Conservation (phyloP, 2,329 filamentous ascomycete genomes). For the Coccinonectria pachysandricola region DNA sequence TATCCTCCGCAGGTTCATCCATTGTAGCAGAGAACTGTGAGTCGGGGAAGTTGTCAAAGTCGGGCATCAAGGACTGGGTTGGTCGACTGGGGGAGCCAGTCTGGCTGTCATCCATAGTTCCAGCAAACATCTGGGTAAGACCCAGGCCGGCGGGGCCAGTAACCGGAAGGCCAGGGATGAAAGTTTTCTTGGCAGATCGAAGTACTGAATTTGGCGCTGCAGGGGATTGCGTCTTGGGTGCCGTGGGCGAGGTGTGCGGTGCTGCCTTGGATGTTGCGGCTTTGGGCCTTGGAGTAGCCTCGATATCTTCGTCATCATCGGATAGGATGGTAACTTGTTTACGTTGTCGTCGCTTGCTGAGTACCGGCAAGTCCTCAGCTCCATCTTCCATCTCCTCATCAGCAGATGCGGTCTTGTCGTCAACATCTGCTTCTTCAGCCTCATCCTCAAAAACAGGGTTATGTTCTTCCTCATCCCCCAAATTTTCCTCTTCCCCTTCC, state of each 20-base stretch:
- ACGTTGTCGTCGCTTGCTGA: conserved; percentile 36
- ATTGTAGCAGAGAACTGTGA: conserved; percentile 51
- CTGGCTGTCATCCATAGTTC: conserved; percentile 67
- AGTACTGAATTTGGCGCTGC: conserved; percentile 52
- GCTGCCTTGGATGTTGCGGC: conserved; percentile 22
- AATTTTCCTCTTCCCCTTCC: conserved; percentile 23
- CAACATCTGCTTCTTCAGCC: conserved; percentile 31
- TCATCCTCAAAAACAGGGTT: conserved; percentile 29
- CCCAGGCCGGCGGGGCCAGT: conserved; percentile 55
- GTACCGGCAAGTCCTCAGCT: conserved; percentile 29
- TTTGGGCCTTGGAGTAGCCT: conserved; percentile 41
- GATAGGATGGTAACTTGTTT: conserved; percentile 46
- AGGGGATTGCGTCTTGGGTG: conserved; percentile 36
- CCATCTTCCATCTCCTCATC: conserved; percentile 21
- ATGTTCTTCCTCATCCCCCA: conserved; percentile 24
- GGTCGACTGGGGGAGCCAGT: conserved; percentile 19
- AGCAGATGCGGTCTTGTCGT: conserved; percentile 12
- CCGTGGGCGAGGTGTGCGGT: conserved; percentile 37
- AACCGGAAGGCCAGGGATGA: conserved; percentile 58
- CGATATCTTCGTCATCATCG: conserved; percentile 43
- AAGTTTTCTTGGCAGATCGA: conserved; percentile 58
- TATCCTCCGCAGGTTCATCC: conserved; percentile 42
- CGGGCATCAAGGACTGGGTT: conserved; percentile 43
- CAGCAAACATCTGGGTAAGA: conserved; percentile 82
- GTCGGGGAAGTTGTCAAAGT: conserved; percentile 45